Evolutionary conservation across 345 rosid species (phyloP).

Genomic region (Euphorbia peplus): DNA sequence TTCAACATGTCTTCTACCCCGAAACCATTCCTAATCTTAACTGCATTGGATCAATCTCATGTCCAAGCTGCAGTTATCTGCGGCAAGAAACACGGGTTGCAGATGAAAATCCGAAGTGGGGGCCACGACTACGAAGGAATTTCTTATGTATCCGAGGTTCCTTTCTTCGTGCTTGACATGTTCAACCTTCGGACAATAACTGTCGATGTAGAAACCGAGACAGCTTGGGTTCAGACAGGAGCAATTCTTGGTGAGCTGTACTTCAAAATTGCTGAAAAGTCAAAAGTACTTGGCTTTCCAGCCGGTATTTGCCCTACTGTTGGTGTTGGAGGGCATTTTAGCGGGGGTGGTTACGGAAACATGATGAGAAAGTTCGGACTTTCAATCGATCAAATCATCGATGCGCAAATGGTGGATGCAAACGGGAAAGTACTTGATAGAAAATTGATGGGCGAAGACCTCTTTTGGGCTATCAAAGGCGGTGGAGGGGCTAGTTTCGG

Average conservation of each 20-base stretch:
- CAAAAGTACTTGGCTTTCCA: constrained; percentile 10
- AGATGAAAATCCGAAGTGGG: constrained; percentile 16
- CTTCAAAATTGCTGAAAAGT: constrained; percentile 15
- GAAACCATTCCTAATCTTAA: constrained; percentile 17
- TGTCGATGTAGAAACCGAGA: neutral
- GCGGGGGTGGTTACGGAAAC: constrained; percentile 21
- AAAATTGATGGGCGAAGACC: constrained; percentile 24
- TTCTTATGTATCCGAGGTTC: constrained; percentile 12
- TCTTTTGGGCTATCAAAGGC: constrained; percentile 24
- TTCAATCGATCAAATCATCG: constrained; percentile 14
- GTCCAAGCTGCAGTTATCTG: constrained; percentile 16
- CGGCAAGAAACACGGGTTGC: constrained; percentile 1
- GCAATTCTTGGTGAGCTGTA: constrained; percentile 22
- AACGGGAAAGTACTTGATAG: constrained; percentile 15
- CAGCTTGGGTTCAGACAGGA: constrained; percentile 22
- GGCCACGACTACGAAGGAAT: constrained; percentile 25
- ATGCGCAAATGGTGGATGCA: constrained; percentile 6
- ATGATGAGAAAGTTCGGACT: constrained; percentile 22
- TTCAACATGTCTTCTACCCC: constrained; percentile 18
- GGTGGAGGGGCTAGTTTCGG: constrained; percentile 26
- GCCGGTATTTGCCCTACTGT: constrained; percentile 24
- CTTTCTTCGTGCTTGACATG: constrained; percentile 19
- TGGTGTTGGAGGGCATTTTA: constrained; percentile 16
- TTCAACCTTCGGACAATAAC: constrained; percentile 11
- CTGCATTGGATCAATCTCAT: constrained; percentile 9